Evolutionary conservation across 768 basidiomycete species (phyloP), one percentile per base, ranked within the genome.

Genomic region (Hypholoma fasciculare): DNA sequence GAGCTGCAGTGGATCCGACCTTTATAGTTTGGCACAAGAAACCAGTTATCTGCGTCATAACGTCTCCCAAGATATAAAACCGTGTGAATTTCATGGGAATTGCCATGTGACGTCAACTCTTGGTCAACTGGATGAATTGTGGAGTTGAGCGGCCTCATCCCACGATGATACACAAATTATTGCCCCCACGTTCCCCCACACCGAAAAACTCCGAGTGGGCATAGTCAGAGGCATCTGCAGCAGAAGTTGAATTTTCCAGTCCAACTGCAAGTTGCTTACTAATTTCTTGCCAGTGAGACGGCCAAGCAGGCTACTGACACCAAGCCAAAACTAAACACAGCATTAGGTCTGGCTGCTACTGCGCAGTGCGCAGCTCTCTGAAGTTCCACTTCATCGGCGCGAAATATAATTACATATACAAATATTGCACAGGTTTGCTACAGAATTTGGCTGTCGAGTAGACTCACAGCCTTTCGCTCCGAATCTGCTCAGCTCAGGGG

Each of bases 11-110:
- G 52, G 40, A 34, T 14, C 42, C 12, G 37, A 30, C 30, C 53
- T 52, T 62, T 58, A 63, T 60, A 49, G 52, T 49, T 34, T 52
- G 38, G 50, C 30, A 34, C 39, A 52, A 53, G 48, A 49, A 56
- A 38, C 43, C 38, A 20, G 49, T 52, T 40, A 56, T 46, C 38
- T 39, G 58, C 59, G 54, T 54, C 58, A 61, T 54, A 63, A 60
- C 61, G 56, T 26, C 42, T 27, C 17, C 49, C 37, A 17, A 16
- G 20, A 26, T 40, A 51, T 47, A 27, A 23, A 34, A 34, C 30
- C 30, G 30, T 34, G 30, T 2, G 30, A 34, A 34, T 34, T 34
- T 38, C 62, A 60, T 63, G 64, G 49, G 56, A 63, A 63, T 54
- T 39, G 16, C 14, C 37, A n/a, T 30, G 37, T 52, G 51, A 42